These are phyloP conservation scores for Begonia fuchsioides DNA, from an alignment of 306 rosid species.

Conservation along the genomic window DNA sequence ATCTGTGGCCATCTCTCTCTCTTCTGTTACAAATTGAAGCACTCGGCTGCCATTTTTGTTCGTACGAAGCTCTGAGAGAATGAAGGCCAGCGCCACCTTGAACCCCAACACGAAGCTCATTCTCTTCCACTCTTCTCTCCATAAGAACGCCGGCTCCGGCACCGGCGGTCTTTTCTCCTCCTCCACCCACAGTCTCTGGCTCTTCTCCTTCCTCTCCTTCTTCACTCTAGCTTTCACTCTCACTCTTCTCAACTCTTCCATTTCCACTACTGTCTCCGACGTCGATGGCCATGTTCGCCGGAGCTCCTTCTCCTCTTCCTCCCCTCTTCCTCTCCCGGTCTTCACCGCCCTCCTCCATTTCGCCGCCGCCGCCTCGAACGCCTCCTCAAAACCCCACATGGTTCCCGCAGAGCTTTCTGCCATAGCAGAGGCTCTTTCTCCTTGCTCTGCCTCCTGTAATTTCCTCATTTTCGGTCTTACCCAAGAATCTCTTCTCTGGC, in stretches of 20 bases:
- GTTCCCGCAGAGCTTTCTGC: constrained; percentile 36
- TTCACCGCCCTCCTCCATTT: constrained; percentile 60
- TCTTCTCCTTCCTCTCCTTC: constrained; percentile 46
- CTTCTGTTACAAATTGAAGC: background rate
- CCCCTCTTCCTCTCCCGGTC: constrained; percentile 31
- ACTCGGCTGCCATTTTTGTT: too few relatives aligned
- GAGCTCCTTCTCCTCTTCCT: background rate
- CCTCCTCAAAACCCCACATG: constrained; percentile 21
- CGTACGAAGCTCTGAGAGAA: too few relatives aligned
- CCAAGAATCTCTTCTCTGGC: constrained; percentile 83
- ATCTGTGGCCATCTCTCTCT: background rate
- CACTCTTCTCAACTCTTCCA: constrained; percentile 39
- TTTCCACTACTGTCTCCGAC: constrained; percentile 9
- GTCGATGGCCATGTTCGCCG: constrained; percentile 3
- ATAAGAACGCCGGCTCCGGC: constrained; percentile 20
- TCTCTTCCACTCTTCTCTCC: constrained; percentile 47
- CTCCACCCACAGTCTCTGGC: constrained; percentile 35
- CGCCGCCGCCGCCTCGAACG: constrained; percentile 18
- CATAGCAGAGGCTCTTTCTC: constrained; percentile 26
- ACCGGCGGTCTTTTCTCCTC: background rate
- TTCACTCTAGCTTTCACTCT: constrained; percentile 41
- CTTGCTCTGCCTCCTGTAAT: constrained; percentile 29
- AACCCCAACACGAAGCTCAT: constrained; percentile 49
- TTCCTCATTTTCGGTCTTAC: constrained; percentile 75
- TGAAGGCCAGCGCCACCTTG: too few relatives aligned